Evolutionary conservation across 495 filamentous ascomycete genomes (phyloP).

Genomic region (Aspergillus olivimuriae): DNA sequence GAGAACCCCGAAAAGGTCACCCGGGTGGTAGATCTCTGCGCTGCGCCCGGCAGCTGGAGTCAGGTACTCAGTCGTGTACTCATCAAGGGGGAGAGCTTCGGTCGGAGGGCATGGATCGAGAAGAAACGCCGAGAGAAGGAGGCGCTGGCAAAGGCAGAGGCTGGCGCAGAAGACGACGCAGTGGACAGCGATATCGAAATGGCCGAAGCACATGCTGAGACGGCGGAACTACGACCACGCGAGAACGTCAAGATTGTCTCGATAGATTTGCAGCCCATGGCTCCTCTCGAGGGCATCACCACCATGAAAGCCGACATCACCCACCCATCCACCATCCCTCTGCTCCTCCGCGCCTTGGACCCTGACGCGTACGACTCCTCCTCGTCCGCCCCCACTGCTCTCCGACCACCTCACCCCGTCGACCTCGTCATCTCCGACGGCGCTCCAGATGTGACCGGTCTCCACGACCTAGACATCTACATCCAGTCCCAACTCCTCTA

Average conservation of each 20-base stretch:
- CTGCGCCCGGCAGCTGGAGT: constrained; percentile 92
- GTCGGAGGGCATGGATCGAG: constrained; percentile 76
- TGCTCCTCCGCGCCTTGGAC: constrained; percentile 79
- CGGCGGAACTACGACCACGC: constrained; percentile 44
- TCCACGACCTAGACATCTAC: constrained; percentile 97
- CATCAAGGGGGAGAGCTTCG: constrained; percentile 88
- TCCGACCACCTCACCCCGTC: constrained; percentile 61
- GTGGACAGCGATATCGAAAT: constrained; percentile 19
- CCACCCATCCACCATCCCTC: constrained; percentile 86
- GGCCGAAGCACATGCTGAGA: not conserved
- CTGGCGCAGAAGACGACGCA: constrained; percentile 14
- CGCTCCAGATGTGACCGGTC: constrained; percentile 90
- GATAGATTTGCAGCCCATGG: constrained; percentile 94
- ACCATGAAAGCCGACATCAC: constrained; percentile 94
- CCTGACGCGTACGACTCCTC: constrained; percentile 61
- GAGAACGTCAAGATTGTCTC: constrained; percentile 87
- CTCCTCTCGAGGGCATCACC: constrained; percentile 82
- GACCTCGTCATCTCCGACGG: constrained; percentile 93
- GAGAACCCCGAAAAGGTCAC: constrained; percentile 58
- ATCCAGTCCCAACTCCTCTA: constrained; percentile 93
- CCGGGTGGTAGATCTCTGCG: constrained; percentile 94
- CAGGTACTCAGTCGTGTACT: constrained; percentile 90
- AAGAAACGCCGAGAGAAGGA: constrained; percentile 54
- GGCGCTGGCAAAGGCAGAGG: constrained; percentile 36
- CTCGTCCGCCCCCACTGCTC: constrained; percentile 27